Evolutionary conservation across 1,284 basidiomycete genomes (phyloP).

Genomic region (Trametes hirsuta): DNA sequence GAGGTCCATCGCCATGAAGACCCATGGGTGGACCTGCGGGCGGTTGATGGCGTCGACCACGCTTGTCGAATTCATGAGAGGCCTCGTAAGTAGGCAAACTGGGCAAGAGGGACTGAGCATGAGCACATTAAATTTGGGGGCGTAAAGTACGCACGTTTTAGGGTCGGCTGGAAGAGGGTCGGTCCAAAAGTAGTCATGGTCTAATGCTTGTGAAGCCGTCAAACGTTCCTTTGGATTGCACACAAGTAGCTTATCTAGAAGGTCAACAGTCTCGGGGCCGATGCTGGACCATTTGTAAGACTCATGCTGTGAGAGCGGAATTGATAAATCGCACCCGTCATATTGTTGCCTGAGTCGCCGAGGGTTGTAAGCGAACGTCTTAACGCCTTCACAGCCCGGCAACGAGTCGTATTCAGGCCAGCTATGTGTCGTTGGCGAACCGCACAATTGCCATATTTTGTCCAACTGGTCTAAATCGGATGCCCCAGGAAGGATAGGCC

Average conservation of each 20-base stretch:
- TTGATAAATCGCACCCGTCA: constrained; percentile 51
- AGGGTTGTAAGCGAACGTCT: constrained; percentile 53
- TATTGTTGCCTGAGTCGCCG: constrained; percentile 61
- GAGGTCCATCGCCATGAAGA: constrained; percentile 25
- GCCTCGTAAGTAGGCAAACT: constrained; percentile 80
- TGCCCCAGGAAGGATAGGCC: constrained; percentile 87
- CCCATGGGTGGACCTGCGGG: constrained; percentile 29
- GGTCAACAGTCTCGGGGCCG: constrained; percentile 80
- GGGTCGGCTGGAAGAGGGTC: constrained; percentile 85
- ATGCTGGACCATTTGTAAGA: constrained; percentile 43
- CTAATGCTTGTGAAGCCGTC: constrained; percentile 86
- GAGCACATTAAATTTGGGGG: background rate
- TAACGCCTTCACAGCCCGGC: constrained; percentile 82
- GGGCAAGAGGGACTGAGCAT: constrained; percentile 1
- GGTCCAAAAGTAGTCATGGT: constrained; percentile 93
- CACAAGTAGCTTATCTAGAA: constrained; percentile 88
- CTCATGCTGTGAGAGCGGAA: background rate
- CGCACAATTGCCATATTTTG: constrained; percentile 89
- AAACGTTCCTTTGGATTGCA: constrained; percentile 93
- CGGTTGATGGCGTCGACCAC: constrained; percentile 57
- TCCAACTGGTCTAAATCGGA: constrained; percentile 91
- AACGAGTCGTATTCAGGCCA: constrained; percentile 84
- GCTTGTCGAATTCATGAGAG: constrained; percentile 85
- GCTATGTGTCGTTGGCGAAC: constrained; percentile 79
- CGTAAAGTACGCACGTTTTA: constrained; percentile 58